Percentiles rank a stretch among this genome's conserved stretches.
Evolutionary conservation across 2,329 filamentous ascomycete species (phyloP).

Genomic region (Trichoderma sp.): DNA sequence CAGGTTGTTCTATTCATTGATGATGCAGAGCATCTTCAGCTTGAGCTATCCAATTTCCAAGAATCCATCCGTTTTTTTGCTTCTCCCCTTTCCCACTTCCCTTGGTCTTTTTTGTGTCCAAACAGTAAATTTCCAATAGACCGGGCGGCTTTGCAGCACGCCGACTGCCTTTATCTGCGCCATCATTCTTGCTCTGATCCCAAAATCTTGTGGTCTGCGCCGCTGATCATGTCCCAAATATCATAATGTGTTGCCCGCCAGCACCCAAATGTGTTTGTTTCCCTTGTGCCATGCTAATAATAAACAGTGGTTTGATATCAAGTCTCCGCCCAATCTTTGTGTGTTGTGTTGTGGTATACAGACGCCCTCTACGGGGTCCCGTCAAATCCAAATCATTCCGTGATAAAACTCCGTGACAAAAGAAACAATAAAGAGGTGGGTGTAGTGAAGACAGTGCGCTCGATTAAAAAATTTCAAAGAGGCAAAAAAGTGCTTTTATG

Average conservation of each 20-base stretch:
- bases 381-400: constrained; percentile 22
- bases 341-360: constrained; percentile 33
- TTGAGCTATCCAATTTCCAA: constrained; percentile 13
- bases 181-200: constrained; percentile 21
- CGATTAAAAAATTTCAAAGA: constrained; percentile 28
- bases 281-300: constrained; percentile 37
- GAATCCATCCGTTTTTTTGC: not conserved
- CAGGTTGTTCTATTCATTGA: constrained; percentile 16
- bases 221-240: constrained; percentile 32
- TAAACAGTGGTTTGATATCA: constrained; percentile 31
- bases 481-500: constrained; percentile 34
- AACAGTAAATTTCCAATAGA: constrained; percentile 11
- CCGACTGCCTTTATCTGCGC: constrained; percentile 16
- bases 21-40: constrained; percentile 5
- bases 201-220: constrained; percentile 21
- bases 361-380: constrained; percentile 27
- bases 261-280: constrained; percentile 32
- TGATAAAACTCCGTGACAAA: constrained; percentile 24
- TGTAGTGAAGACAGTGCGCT: constrained; percentile 26
- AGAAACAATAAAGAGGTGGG: constrained; percentile 12
- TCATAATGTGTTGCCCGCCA: constrained; percentile 32
- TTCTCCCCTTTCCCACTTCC: not conserved
- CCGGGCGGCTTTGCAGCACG: constrained; percentile 11
- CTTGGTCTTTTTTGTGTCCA: constrained; percentile 5
- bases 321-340: constrained; percentile 26